Base-by-base conservation (phyloP, 2,329 filamentous ascomycete species). In the Neophaeococcomyces aloes region DNA sequence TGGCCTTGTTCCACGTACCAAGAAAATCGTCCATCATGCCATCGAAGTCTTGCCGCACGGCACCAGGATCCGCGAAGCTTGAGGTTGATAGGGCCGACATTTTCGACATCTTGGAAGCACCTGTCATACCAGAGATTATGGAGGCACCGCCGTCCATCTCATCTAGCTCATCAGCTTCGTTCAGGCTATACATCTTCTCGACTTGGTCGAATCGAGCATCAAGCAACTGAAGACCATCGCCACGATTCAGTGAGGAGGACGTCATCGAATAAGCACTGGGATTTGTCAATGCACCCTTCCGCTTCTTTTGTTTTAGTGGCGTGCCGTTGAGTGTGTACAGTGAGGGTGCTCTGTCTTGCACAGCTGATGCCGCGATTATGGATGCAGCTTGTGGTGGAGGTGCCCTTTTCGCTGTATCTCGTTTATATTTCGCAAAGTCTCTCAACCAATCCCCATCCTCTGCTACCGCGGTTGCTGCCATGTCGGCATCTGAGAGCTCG, bases 361-460 rank as follows among this genome's bases (percentile, higher is more conserved):
- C 60, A 37, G 64, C 64, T 15, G 60, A 61, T 40, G 62, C 61
- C 2, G 62, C 64, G n/a, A 62, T 59, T 6, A 61, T 59, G 11
- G 61, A 58, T 10, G 59, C 64, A 8, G 63, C 60, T 4, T 51
- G 49, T 53, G 57, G 52, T 56, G 59, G 57, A 6, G 48, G 46
- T 6, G 58, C 55, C 25, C 63, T 68, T n/a, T 63, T 62, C 14
- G 63, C 55, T 46, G 65, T 64, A 47, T 88, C 85, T 58, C 83
- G 84, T 64, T 96, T 95, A 72, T 94, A 96, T 59, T 91, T 86
- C 56, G 85, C 84, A 67, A 94, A 96, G 57, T 95, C 84, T 44
- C 82, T 79, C 64, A 96, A 74, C 87, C 91, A 98, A 54, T 85
- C 82, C 48, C 86, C 82, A 44, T 84, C 79, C 13, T 82, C 77